phyloP scores from a whole-genome alignment of 163 green algal species.

The Volvox carteri region DNA sequence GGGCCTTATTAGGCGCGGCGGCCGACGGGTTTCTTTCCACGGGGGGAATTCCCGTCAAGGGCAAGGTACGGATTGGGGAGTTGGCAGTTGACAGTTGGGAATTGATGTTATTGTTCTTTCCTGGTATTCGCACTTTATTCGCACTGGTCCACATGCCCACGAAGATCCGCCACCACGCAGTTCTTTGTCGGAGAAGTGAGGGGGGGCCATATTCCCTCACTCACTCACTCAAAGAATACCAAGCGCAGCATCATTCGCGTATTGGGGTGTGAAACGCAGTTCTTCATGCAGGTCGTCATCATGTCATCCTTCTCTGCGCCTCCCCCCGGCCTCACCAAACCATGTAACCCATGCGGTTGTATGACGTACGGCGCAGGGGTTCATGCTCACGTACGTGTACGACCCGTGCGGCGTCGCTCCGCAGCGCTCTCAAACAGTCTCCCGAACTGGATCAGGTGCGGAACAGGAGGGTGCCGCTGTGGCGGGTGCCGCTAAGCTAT shows the following conservation, averaged over 20 bases:
- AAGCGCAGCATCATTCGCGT: not conserved
- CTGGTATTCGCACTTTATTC: too few relatives aligned
- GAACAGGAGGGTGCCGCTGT: not conserved
- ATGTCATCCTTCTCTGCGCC: too few relatives aligned
- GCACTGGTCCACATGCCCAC: too few relatives aligned
- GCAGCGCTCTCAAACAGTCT: not conserved
- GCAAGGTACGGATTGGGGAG: constrained; percentile 57
- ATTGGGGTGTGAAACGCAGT: too few relatives aligned
- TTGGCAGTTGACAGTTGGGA: too few relatives aligned
- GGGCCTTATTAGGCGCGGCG: not conserved
- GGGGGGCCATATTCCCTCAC: too few relatives aligned
- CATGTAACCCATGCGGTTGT: not conserved
- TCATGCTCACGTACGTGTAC: constrained; percentile 48
- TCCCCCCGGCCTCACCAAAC: too few relatives aligned
- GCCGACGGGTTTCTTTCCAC: not conserved
- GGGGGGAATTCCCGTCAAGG: constrained; percentile 48
- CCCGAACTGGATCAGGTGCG: not conserved
- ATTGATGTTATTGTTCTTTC: too few relatives aligned
- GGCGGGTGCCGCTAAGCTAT: not conserved
- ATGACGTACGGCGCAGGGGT: not conserved
- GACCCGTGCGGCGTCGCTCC: not conserved
- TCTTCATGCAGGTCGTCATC: too few relatives aligned
- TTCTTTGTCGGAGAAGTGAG: not conserved
- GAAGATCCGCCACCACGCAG: too few relatives aligned
- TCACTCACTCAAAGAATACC: not conserved